phyloP scores from a whole-genome alignment of 1,284 basidiomycete species.

The Rhodotorula sp. region DNA sequence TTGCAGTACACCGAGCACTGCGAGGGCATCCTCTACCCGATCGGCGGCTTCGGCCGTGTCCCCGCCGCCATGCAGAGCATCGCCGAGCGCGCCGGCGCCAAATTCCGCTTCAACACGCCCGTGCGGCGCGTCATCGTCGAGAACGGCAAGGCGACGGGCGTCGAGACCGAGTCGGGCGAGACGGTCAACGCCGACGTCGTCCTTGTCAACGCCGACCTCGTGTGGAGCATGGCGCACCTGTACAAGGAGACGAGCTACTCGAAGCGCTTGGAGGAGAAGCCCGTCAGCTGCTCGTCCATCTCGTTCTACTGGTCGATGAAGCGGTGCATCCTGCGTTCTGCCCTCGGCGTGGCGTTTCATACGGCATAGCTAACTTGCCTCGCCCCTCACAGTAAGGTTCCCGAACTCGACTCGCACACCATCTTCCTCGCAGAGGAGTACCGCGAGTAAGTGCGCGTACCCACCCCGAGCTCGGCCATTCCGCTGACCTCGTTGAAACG shows the following conservation, averaged over 20 bases:
- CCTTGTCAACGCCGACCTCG: constrained; percentile 58
- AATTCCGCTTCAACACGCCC: constrained; percentile 53
- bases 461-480: no score
- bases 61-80: constrained; percentile 55
- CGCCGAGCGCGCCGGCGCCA: constrained; percentile 52
- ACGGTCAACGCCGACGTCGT: constrained; percentile 56
- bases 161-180: constrained; percentile 54
- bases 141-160: constrained; percentile 51
- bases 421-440: constrained; percentile 52
- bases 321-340: constrained; percentile 14
- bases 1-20: constrained; percentile 60
- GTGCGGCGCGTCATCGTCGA: constrained; percentile 53
- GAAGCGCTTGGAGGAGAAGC: constrained; percentile 44
- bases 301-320: constrained; percentile 60
- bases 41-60: constrained; percentile 57
- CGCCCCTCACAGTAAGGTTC: constrained; percentile 46
- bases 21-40: constrained; percentile 59
- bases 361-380: neutral
- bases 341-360: no score
- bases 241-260: constrained; percentile 51
- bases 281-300: constrained; percentile 57
- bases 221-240: constrained; percentile 57
- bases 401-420: constrained; percentile 56
- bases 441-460: constrained; percentile 38
- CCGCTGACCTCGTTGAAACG: neutral